Base-by-base conservation (phyloP, 1,139 yeast genomes). In the Sugiyamaella xylanicola region DNA sequence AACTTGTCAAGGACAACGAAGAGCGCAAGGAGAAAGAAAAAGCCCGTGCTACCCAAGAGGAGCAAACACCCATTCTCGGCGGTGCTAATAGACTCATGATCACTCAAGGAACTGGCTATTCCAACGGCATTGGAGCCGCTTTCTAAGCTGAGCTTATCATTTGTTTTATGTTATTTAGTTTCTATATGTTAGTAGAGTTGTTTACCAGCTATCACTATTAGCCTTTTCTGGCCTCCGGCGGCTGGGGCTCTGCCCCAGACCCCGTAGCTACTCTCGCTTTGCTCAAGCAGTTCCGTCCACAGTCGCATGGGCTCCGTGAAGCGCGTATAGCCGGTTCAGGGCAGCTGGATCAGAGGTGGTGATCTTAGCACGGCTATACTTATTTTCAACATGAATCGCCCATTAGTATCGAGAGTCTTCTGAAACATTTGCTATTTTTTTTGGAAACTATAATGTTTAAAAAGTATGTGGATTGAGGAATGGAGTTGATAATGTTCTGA, bases 1-100 rank as follows among this genome's bases (percentile, higher is more conserved):
- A 81, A 69, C 78, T 91, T 54, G 80, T 87, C 64, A 77, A 75
- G 57, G 96, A 89, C 70, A 79, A 87, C 70, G 83, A 84, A 67
- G 84, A 79, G 65, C 84, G 92, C 72, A 82, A 84, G 72, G 81
- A 79, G 58, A 80, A 82, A 59, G 87, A 81, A 62, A 78, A 77
- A 61, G 75, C 78, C n/a, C 79, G 75, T 44, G 85, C 81, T 56
- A 84, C 79, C 54, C 76, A 74, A 49, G 75, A 68, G 42, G 74
- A 67, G 43, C 68, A 69, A 48, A 73, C 75, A 19, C 76, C 79
- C 60, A 68, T 72, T 56, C 59, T 69, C 49, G 72, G 71, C 13
- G 70, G 69, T 7, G 55, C 55, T 16, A 59, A 57, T 36, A 57
- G 71, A 44, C 59, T 71, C 53, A 61, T 71, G 66, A 68, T 71